Conservation (phyloP, 2,329 filamentous ascomycete genomes). For the Elsinoe arachidis region DNA sequence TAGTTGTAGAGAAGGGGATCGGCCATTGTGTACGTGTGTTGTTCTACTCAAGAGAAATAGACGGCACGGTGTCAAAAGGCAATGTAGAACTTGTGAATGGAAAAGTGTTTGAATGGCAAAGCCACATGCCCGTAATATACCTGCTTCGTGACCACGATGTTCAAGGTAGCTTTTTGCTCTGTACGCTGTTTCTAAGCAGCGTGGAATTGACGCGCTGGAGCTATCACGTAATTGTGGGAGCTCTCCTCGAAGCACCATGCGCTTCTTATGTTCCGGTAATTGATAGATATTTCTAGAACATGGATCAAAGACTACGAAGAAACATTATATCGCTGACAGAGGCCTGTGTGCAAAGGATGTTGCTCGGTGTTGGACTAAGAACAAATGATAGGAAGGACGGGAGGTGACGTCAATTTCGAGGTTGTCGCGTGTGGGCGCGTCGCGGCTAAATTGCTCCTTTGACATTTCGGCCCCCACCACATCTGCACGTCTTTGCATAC, state of each 20-base stretch:
- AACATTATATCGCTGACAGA: no score
- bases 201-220: constrained; percentile 2
- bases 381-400: no score
- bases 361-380: no score
- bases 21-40: constrained; percentile 32
- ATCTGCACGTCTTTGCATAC: neutral
- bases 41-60: neutral
- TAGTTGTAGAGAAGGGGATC: constrained; percentile 46
- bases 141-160: neutral
- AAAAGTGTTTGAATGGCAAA: neutral
- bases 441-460: constrained; percentile 8
- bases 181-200: constrained; percentile 7
- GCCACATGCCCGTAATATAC: neutral
- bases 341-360: no score
- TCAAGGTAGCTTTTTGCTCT: neutral
- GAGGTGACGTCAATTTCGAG: neutral
- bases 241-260: no score
- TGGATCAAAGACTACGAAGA: no score
- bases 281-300: no score
- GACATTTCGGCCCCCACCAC: neutral
- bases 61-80: no score
- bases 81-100: no score
- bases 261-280: no score
- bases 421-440: neutral
- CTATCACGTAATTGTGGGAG: neutral